Evolutionary conservation across 495 filamentous ascomycete genomes (phyloP), one percentile per base, ranked within the genome.

Genomic region (Neurospora sp.): DNA sequence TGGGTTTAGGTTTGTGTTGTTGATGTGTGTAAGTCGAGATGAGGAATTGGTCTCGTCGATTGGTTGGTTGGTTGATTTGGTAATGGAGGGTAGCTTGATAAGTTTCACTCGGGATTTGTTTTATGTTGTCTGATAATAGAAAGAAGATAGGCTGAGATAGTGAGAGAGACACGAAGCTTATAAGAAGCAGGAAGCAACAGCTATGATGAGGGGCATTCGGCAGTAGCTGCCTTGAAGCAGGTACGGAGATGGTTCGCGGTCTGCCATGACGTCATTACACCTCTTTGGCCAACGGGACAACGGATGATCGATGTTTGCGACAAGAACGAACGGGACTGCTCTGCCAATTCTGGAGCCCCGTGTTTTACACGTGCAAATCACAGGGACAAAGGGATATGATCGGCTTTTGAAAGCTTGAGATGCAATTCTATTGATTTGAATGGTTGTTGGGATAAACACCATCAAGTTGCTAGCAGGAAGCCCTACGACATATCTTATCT

Each of bases 81-180:
- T 62, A 62, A 71, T 70, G 72, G 73, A 72, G 73, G 70, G 73
- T 71, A 70, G 31, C 31, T 31, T 31, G 31, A 31, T 31, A 31
- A 31, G 31, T 31, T 31, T 31, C 31, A 31, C 31, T 20, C 66
- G 31, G 8, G 18, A 44, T 16, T 62, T 7, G 69, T 14, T 5
- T 62, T 62, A 73, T 71, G 70, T 3, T 59, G 48, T 54, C 54
- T 62, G 54, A 62, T 62, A 62, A 35, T 8, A 8, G 14, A 62
- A 7, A 35, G 12, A 62, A 62, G 6, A 35, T 62, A 62, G 54
- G 27, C 54, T 14, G 3, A 62, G 54, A 35, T 62, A 62, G 54
- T 14, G 54, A 62, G 54, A 59, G 48, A 35, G 23, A 35, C 54
- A 62, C 6, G 27, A 62, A 62, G 54, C 14, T 35, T 18, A 16